Percentiles rank a stretch among this genome's conserved stretches.
These are phyloP conservation scores for Colletotrichum viniferum DNA, from an alignment of 2,329 filamentous ascomycete genomes.

Conservation along the genomic window DNA sequence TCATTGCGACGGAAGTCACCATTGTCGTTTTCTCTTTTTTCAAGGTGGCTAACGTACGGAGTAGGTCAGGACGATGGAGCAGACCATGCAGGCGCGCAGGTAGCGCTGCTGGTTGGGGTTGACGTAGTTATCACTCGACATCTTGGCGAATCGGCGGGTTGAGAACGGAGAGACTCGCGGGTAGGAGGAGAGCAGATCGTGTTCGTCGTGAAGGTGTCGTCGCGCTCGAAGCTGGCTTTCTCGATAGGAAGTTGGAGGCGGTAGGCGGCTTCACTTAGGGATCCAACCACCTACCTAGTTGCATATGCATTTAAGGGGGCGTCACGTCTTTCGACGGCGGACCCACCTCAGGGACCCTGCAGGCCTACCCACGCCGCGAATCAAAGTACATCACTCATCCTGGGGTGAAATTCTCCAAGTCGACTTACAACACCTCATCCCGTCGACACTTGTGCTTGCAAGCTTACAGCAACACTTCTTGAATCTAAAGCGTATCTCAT, in stretches of 20 bases:
- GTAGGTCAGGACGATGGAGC: conserved; percentile 88
- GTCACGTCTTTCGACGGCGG: not conserved
- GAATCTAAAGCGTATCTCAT: not conserved
- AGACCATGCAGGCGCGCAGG: conserved; percentile 97
- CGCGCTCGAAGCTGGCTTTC: not conserved
- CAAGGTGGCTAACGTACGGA: conserved; percentile 54
- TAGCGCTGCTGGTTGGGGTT: conserved; percentile 79
- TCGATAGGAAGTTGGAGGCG: not conserved
- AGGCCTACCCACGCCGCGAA: not conserved
- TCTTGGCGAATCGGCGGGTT: conserved; percentile 24
- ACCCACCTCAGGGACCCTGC: not conserved
- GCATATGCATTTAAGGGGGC: not conserved
- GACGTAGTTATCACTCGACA: conserved; percentile 66
- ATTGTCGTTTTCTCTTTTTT: not conserved
- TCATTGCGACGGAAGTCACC: not conserved
- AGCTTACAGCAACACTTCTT: not conserved
- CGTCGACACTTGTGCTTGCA: not conserved
- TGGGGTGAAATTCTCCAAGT: not conserved
- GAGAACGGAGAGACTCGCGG: not conserved
- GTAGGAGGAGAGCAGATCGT: not conserved
- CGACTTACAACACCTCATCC: not conserved
- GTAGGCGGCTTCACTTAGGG: not conserved
- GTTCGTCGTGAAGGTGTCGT: not conserved
- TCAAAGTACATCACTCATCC: conserved; percentile 7
- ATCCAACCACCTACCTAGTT: not conserved